phyloP scores from a whole-genome alignment of 2,329 filamentous ascomycete genomes.

The Neofusicoccum sp. region DNA sequence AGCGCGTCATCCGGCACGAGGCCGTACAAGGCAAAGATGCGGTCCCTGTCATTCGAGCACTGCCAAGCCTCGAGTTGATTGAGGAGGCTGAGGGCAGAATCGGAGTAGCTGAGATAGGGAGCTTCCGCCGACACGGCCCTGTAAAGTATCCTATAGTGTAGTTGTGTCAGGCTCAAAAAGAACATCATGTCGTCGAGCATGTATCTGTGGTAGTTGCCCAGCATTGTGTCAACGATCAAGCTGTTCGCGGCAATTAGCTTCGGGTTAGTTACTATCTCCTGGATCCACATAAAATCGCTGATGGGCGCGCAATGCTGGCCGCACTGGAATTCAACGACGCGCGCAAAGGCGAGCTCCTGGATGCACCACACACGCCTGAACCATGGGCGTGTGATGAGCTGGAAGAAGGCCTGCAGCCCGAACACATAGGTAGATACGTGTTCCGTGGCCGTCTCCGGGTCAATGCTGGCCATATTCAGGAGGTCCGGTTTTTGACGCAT shows the following conservation, averaged over 20 bases:
- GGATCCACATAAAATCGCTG: background rate
- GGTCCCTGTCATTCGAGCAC: background rate
- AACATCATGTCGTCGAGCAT: too few relatives aligned
- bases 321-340: background rate
- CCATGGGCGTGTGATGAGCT: slow-evolving; percentile 25
- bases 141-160: too few relatives aligned
- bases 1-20: background rate
- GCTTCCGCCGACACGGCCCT: too few relatives aligned
- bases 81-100: background rate
- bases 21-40: background rate
- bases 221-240: too few relatives aligned
- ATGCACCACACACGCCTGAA: slow-evolving; percentile 28
- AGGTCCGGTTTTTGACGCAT: slow-evolving; percentile 19
- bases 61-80: background rate
- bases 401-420: slow-evolving; percentile 22
- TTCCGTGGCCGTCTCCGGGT: slow-evolving; percentile 19
- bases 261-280: too few relatives aligned
- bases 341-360: slow-evolving; percentile 24
- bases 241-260: too few relatives aligned
- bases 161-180: too few relatives aligned
- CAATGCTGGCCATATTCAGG: too few relatives aligned
- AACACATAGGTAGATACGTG: too few relatives aligned
- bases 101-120: too few relatives aligned
- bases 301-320: background rate
- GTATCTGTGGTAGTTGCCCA: too few relatives aligned